Conservation (phyloP, 139 green algal species). For the Medakamo hakoo region DNA sequence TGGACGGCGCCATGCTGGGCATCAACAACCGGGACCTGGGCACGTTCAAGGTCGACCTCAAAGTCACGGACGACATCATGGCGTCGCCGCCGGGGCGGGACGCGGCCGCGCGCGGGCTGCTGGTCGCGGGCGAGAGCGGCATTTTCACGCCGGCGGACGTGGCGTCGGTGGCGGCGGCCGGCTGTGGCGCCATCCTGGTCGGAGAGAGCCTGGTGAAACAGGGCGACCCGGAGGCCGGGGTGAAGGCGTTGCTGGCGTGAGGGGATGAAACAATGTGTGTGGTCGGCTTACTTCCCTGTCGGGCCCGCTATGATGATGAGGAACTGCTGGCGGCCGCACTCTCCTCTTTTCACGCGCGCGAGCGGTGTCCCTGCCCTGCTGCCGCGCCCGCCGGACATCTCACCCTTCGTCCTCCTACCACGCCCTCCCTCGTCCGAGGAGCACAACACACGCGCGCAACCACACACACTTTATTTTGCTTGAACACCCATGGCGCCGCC, state of each 20-base stretch:
- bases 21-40: constrained; percentile 98
- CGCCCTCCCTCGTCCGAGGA: no score
- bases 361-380: no score
- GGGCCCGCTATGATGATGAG: no score
- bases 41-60: constrained; percentile 91
- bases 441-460: no score
- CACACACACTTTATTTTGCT: no score
- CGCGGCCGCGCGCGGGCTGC: constrained; percentile 50
- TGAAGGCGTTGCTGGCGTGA: constrained; percentile 57
- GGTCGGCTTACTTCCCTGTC: not conserved
- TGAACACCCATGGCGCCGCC: no score
- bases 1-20: constrained; percentile 76
- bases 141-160: constrained; percentile 95
- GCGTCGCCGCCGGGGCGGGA: constrained; percentile 51
- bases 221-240: constrained; percentile 57
- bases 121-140: constrained; percentile 87
- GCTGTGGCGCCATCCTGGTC: constrained; percentile 78
- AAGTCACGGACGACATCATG: constrained; percentile 70
- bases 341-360: no score
- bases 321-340: no score
- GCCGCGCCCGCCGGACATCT: no score
- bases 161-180: constrained; percentile 58
- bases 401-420: no score
- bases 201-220: constrained; percentile 94
- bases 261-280: not conserved